A percentile compares a stretch with the other conserved stretches of the same genome.
Evolutionary conservation across 2,329 filamentous ascomycete species (phyloP).

Genomic region (Aspergillus quadricinctus): DNA sequence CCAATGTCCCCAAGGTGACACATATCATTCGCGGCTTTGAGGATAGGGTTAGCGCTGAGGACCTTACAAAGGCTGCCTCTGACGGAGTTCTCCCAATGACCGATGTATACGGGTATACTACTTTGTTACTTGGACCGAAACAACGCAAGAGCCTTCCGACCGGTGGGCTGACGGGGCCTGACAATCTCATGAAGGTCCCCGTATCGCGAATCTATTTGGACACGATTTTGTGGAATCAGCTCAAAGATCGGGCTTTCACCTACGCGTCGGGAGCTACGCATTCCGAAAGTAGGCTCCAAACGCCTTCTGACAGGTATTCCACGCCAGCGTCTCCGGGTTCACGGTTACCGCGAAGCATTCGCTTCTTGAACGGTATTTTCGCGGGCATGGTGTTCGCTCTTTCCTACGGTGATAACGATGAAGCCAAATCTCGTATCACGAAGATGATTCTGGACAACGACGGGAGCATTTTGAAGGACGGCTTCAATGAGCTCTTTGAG

Average conservation of each 20-base stretch:
- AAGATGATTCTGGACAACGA: slow-evolving; percentile 65
- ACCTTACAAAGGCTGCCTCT: slow-evolving; percentile 20
- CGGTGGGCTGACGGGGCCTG: slow-evolving; percentile 22
- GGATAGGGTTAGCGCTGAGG: slow-evolving; percentile 29
- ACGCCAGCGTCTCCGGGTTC: slow-evolving; percentile 47
- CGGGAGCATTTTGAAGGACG: slow-evolving; percentile 65
- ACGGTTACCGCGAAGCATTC: slow-evolving; percentile 42
- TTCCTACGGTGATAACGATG: slow-evolving; percentile 60
- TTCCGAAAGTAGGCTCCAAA: slow-evolving; percentile 25
- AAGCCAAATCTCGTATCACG: slow-evolving; percentile 55
- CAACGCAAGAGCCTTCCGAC: slow-evolving; percentile 40
- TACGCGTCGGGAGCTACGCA: slow-evolving; percentile 18
- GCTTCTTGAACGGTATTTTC: slow-evolving; percentile 53
- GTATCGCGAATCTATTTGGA: slow-evolving; percentile 45
- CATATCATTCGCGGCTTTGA: slow-evolving; percentile 42
- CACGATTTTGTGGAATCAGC: slow-evolving; percentile 43
- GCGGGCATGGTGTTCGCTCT: slow-evolving; percentile 82
- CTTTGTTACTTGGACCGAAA: slow-evolving; percentile 40
- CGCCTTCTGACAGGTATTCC: slow-evolving; percentile 36
- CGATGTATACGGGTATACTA: slow-evolving; percentile 41
- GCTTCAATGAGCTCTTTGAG: slow-evolving; percentile 79
- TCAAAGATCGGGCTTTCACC: slow-evolving; percentile 39
- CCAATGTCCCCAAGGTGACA: slow-evolving; percentile 38
- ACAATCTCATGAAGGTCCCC: slow-evolving; percentile 38
- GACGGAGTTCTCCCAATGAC: slow-evolving; percentile 29